Evolutionary conservation across 2,329 filamentous ascomycete genomes (phyloP).

Genomic region (Colletotrichum sp.): DNA sequence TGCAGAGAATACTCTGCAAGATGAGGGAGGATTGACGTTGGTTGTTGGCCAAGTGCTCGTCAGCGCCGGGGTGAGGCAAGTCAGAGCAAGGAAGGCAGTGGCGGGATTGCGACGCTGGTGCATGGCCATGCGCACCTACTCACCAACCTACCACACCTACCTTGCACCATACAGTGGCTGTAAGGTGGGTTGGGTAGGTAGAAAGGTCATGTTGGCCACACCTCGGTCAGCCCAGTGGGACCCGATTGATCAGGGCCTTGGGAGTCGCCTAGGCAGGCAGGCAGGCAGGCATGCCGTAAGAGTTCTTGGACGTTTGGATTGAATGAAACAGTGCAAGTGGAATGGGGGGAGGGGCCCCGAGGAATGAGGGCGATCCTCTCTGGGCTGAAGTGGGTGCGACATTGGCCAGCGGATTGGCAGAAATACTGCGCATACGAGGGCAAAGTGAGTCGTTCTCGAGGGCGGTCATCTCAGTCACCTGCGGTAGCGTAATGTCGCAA

Average conservation of each 20-base stretch:
- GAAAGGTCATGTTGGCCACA: not conserved
- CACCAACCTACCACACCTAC: not conserved
- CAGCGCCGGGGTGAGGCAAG: not conserved
- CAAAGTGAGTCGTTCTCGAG: not conserved
- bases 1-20: conserved; percentile 4
- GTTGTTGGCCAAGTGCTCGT: not conserved
- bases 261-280: not conserved
- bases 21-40: conserved; percentile 17
- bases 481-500: conserved; percentile 11
- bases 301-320: not conserved
- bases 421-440: conserved; percentile 1
- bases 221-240: not conserved
- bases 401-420: not conserved
- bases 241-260: not conserved
- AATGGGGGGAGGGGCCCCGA: conserved; percentile 2
- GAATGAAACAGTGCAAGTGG: conserved; percentile 5
- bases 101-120: not conserved
- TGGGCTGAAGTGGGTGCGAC: conserved; percentile 16
- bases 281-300: not conserved
- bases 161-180: no score
- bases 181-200: not conserved
- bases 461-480: conserved; percentile 11
- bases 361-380: conserved; percentile 10
- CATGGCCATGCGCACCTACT: not conserved
- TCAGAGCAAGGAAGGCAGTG: conserved; percentile 4